Evolutionary conservation across 495 filamentous ascomycete genomes (phyloP).

Genomic region (Hypoxylon cercidicola): DNA sequence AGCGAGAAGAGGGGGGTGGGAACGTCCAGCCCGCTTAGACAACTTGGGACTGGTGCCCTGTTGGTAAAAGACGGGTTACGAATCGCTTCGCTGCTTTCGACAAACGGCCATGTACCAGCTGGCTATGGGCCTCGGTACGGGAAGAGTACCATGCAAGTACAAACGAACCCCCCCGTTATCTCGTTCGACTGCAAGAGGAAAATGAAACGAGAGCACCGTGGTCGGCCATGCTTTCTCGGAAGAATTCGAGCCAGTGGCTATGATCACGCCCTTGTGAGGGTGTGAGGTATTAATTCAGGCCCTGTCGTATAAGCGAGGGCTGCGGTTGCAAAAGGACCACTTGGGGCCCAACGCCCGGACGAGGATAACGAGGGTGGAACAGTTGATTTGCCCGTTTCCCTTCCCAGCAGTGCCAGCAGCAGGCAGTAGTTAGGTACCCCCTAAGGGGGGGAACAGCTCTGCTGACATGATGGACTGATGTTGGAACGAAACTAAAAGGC

Average conservation of each 20-base stretch:
- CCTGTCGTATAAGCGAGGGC: slow-evolving; percentile 44
- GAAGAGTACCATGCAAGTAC: slow-evolving; percentile 30
- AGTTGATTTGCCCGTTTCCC: slow-evolving; percentile 33
- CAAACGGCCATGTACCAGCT: slow-evolving; percentile 23
- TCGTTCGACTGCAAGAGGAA: slow-evolving; percentile 30
- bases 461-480: slow-evolving; percentile 40
- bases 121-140: slow-evolving; percentile 25
- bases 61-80: slow-evolving; percentile 35
- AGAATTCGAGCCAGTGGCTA: slow-evolving; percentile 38
- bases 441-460: slow-evolving; percentile 2
- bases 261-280: slow-evolving; percentile 44
- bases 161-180: slow-evolving; percentile 21
- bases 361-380: slow-evolving; percentile 42
- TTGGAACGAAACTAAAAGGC: slow-evolving; percentile 30
- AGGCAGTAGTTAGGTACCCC: slow-evolving; percentile 26
- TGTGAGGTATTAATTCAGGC: slow-evolving; percentile 45
- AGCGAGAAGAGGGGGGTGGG: slow-evolving; percentile 11
- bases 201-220: slow-evolving; percentile 38
- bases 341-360: slow-evolving; percentile 34
- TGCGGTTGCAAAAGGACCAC: slow-evolving; percentile 43
- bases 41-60: slow-evolving; percentile 40
- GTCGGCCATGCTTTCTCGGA: slow-evolving; percentile 31
- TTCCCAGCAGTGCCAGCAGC: slow-evolving; percentile 8
- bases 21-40: slow-evolving; percentile 25
- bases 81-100: slow-evolving; percentile 30